Conservation (phyloP, 352 stramenopile genomes). For the Phytophthora aleatoria region DNA sequence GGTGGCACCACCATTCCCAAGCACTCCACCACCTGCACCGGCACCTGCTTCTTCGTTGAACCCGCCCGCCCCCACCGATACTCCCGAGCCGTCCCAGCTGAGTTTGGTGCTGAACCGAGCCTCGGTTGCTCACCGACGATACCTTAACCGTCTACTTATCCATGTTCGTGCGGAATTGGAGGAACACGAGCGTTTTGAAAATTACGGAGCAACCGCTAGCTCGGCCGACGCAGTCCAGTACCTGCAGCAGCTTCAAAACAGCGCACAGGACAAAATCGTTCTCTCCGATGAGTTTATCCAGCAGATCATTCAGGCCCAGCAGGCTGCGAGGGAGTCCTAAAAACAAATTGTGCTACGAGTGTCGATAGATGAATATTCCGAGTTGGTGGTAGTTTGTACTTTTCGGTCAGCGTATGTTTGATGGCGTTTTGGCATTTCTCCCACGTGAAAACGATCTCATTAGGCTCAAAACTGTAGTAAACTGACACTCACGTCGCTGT, state of each 20-base stretch:
- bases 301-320: slow-evolving; percentile 81
- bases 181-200: slow-evolving; percentile 81
- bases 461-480: slow-evolving; percentile 14
- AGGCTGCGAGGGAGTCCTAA: slow-evolving; percentile 80
- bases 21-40: slow-evolving; percentile 31
- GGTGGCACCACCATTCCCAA: slow-evolving; percentile 20
- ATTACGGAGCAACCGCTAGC: slow-evolving; percentile 71
- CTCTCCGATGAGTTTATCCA: slow-evolving; percentile 88
- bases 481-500: slow-evolving; percentile 26
- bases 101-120: slow-evolving; percentile 63
- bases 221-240: slow-evolving; percentile 87
- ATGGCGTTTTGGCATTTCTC: no score
- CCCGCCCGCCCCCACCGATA: slow-evolving; percentile 29
- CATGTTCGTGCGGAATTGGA: slow-evolving; percentile 72
- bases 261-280: slow-evolving; percentile 86
- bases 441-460: neutral
- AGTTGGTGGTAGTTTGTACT: no score
- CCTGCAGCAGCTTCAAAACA: slow-evolving; percentile 86
- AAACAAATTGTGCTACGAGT: slow-evolving; percentile 1
- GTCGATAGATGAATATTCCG: neutral
- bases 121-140: slow-evolving; percentile 71
- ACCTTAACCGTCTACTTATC: slow-evolving; percentile 69
- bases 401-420: no score
- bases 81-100: slow-evolving; percentile 59
- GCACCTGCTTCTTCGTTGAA: slow-evolving; percentile 21